Percentiles rank a stretch among this genome's conserved stretches.
phyloP scores from a whole-genome alignment of 768 basidiomycete genomes.

The Wakefieldia striispora region DNA sequence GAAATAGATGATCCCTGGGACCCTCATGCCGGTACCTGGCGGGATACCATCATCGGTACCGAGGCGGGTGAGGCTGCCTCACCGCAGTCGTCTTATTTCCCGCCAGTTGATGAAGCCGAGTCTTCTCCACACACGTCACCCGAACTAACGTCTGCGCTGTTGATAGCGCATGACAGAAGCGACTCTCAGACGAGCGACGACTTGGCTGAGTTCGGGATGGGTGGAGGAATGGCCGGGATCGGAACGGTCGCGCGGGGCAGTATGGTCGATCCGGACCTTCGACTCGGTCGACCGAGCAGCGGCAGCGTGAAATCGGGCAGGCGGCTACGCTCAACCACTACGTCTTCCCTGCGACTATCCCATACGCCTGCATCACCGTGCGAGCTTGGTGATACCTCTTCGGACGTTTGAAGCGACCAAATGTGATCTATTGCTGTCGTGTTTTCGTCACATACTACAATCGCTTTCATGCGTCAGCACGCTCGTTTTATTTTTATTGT shows the following conservation, averaged over 20 bases:
- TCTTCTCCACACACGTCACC: slow-evolving; percentile 28
- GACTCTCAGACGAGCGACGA: slow-evolving; percentile 14
- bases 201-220: slow-evolving; percentile 20
- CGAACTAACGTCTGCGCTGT: slow-evolving; percentile 28
- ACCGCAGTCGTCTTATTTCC: slow-evolving; percentile 12
- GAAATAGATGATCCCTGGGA: slow-evolving; percentile 26
- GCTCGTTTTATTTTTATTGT: no score
- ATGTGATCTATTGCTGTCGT: no score
- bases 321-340: no score
- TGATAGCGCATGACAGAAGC: slow-evolving; percentile 30
- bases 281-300: slow-evolving; percentile 10
- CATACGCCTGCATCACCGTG: not conserved
- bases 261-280: slow-evolving; percentile 16
- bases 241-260: slow-evolving; percentile 42
- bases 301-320: slow-evolving; percentile 11
- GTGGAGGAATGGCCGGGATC: slow-evolving; percentile 43
- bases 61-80: slow-evolving; percentile 16
- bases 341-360: slow-evolving; percentile 3
- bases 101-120: not conserved
- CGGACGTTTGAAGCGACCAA: no score
- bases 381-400: no score
- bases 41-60: slow-evolving; percentile 31
- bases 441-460: no score
- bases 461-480: no score
- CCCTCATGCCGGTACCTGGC: slow-evolving; percentile 20